Evolutionary conservation across 163 green algal genomes (phyloP), one percentile per base, ranked within the genome.

Genomic region (Prototheca wickerhamii): DNA sequence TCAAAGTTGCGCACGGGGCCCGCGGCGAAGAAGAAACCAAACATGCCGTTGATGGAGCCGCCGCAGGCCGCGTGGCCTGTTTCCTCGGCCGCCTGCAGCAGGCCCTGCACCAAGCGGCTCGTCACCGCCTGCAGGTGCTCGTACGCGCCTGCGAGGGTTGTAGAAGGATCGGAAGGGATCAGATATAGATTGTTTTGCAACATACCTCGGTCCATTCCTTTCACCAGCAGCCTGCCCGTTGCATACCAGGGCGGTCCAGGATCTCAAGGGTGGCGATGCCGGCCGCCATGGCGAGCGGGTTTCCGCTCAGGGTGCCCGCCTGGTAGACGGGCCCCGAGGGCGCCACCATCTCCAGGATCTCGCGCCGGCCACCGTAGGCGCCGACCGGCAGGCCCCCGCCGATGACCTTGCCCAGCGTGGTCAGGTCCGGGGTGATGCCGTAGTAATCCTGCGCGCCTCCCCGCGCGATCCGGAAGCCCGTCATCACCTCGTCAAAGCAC

Each of bases 401-500:
- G 51, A 85, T 82, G 46, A 87, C 64, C 72, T 84, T 83, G 65
- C 71, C 74, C 68, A 82, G 83, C 64, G 92, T 98, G 65, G 92
- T 98, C 46, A 99, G 65, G 78, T 99, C 93, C 29, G 93, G 93
- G 12, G 82, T 98, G 58, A 99, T 81, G 68, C 87, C 87, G 70
- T 95, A 98, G 86, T 97, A 69, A 76, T 94, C 85, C 81, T 98
- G 77, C 15, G 80, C 80, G 44, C 87, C 80, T 46, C 88, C 90
- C 64, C 95, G 93, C 50, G 89, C 76, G 64, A 98, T 94, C 52
- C 93, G 81, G 85, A 95, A 95, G 55, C 88, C 88, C 37, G 88
- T 95, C 88, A 95, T 95, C 34, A 98, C 92, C 83, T 99, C 93
- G 71, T 99, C 93, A 60, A 99, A 98, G 80, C 90, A 96, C 63